Evolutionary conservation across 1,139 yeast genomes (phyloP), one percentile per base, ranked within the genome.

Genomic region (Hanseniaspora gamundiae): DNA sequence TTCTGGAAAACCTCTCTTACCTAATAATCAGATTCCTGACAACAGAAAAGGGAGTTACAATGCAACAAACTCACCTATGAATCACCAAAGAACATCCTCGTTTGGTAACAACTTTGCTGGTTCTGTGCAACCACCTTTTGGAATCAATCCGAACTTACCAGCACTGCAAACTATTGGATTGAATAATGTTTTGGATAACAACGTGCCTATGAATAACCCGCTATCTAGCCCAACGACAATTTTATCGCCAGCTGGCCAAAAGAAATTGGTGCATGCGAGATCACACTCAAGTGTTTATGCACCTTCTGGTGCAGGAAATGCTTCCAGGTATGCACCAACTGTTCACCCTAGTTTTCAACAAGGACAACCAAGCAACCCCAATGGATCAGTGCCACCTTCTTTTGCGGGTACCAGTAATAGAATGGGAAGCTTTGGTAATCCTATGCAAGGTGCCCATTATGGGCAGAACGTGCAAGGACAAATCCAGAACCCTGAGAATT

Each of bases 251-350:
- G 40, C 35, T 26, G 35, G 42, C 29, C 16, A 46, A 47, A 22
- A 51, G 49, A 44, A 41, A 20, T 35, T 38, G 13, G 46, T 50
- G 14, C 57, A 59, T 40, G 59, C 61, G 3, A 55, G 56, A 22
- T 59, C 64, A 2, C 53, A 55, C 38, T 54, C 58, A 13, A 58
- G 60, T 40, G 52, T 55, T 8, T 59, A 59, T 45, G 52, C 61
- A 5, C 65, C 65, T 22, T 51, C 50, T 20, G 54, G 55, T 38
- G 52, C 58, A 11, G 48, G 51, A 7, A 52, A 52, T 41, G 57
- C 61, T 14, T 53, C 66, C 1, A 64, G 54, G 43, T 65, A 65
- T 52, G 68, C 69, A 2, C 69, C 69, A 39, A 62, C 62, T 33
- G 64, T 59, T 24, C 67, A 63, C 45, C 64, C 67, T 46, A 43